A percentile compares a stretch with the other conserved stretches of the same genome.
phyloP scores from a whole-genome alignment of 164 flowering plant species.

The Echeveria elegans region DNA sequence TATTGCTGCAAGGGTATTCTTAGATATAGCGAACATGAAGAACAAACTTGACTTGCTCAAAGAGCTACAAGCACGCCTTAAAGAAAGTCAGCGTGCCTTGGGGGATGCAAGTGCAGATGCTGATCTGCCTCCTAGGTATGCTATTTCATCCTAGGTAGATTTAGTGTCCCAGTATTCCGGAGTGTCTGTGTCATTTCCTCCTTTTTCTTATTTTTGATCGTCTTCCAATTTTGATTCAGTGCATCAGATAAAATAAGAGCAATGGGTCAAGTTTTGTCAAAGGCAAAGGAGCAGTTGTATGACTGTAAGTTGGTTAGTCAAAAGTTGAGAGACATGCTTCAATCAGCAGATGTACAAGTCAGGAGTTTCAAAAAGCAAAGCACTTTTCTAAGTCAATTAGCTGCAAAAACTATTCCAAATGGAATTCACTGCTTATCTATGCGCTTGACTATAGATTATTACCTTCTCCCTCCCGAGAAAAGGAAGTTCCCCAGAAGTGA shows the following conservation, averaged over 20 bases:
- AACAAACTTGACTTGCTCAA: slow-evolving; percentile 54
- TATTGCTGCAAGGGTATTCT: slow-evolving; percentile 89
- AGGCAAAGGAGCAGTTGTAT: slow-evolving; percentile 73
- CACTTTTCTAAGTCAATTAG: slow-evolving; percentile 92
- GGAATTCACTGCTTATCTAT: slow-evolving; percentile 92
- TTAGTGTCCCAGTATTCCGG: background rate
- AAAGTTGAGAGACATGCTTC: slow-evolving; percentile 96
- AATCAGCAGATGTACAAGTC: slow-evolving; percentile 95
- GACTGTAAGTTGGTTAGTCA: slow-evolving; percentile 86
- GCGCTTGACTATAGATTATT: slow-evolving; percentile 90
- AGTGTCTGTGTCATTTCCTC: background rate
- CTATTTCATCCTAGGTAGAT: background rate
- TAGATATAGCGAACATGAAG: slow-evolving; percentile 73
- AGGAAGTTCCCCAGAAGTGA: slow-evolving; percentile 83
- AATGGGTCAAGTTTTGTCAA: slow-evolving; percentile 91
- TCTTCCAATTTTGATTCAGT: slow-evolving; percentile 25
- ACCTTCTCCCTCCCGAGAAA: slow-evolving; percentile 78
- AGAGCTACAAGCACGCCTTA: slow-evolving; percentile 59
- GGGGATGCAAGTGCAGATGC: slow-evolving; percentile 91
- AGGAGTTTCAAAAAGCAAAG: slow-evolving; percentile 96
- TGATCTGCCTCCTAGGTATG: slow-evolving; percentile 69
- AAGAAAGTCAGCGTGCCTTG: slow-evolving; percentile 80
- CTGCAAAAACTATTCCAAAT: slow-evolving; percentile 95
- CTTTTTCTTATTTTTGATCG: background rate
- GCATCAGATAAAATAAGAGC: slow-evolving; percentile 75